These are phyloP conservation scores for Colletotrichum graminicola DNA, from an alignment of 2,329 filamentous ascomycete species.

Conservation along the genomic window DNA sequence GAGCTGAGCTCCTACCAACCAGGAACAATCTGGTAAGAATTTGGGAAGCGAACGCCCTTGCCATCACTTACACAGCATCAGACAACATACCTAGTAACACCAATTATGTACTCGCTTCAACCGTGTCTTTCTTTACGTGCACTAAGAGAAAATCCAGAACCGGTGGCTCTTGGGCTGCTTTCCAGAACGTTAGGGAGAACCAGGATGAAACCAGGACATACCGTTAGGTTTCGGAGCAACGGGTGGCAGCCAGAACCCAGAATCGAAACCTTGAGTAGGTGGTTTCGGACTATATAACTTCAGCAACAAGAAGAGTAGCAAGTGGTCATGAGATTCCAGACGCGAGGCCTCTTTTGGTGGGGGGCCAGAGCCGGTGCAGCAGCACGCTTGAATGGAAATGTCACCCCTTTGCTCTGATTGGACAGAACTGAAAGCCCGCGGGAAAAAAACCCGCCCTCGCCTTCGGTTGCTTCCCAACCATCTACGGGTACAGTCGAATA, in stretches of 20 bases:
- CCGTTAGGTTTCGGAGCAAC: not conserved
- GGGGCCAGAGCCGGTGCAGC: not conserved
- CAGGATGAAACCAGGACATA: not conserved
- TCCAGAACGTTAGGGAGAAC: not conserved
- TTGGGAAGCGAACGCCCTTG: not conserved
- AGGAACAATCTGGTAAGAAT: not conserved
- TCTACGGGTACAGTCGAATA: not conserved
- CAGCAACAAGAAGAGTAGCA: not conserved
- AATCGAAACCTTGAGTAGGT: not conserved
- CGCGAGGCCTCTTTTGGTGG: not conserved
- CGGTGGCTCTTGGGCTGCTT: not conserved
- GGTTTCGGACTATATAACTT: too few relatives aligned
- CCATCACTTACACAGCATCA: too few relatives aligned
- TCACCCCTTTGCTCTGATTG: slow-evolving; percentile 38
- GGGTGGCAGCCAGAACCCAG: not conserved
- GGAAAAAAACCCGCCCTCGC: not conserved
- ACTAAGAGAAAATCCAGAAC: not conserved
- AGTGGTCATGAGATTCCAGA: not conserved
- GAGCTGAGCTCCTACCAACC: not conserved
- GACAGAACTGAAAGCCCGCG: not conserved
- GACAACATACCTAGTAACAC: too few relatives aligned
- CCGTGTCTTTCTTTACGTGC: too few relatives aligned
- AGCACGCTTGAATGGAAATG: slow-evolving; percentile 27
- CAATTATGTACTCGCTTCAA: not conserved
- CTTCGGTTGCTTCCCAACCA: not conserved